Base-by-base conservation (phyloP, 2,329 filamentous ascomycete genomes). In the Elsinoe fawcettii region DNA sequence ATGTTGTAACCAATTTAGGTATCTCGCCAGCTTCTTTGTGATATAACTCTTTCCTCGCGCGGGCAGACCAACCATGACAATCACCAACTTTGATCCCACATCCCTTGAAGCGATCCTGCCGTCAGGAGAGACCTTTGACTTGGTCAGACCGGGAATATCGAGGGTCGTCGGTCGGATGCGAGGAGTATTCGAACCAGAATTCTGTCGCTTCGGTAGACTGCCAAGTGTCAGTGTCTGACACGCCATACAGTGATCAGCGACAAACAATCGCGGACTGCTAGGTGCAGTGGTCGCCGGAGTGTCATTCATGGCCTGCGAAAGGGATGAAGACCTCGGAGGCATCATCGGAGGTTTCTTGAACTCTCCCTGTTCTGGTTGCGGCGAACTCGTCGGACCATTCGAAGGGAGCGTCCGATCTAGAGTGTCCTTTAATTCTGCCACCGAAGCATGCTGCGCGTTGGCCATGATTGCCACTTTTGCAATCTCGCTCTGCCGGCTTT, bases 31-130 rank as follows among this genome's bases (percentile, higher is more conserved):
- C 75, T 99, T 99, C 78, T 97, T 97, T 60, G 93, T 97, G 66
- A 99, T 95, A 74, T 99, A 99, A 57, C 91, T 96, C 75, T 99
- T 99, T 69, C 93, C 93, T 66, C 93, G 81, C 8, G 93, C 93
- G 2, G 93, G 93, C 65, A 99, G 76, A 62, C 93, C 93, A 60
- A 99, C 93, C 93, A 99, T 99, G 70, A 99, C 85, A 66, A 99
- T 95, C 68, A 97, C 90, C 61, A 99, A 79, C 77, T 99, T 99
- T 39, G 93, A 88, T 51, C 91, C 93, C 51, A 99, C 88, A 79
- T 99, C 93, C 67, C 92, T 82, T 68, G 92, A 85, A 57, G 93
- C 87, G 65, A 99, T 99, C 66, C 89, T 85, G 63, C 93, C 93
- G 71, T 99, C 93, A 7, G 93, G 93, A 1, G 93, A 99, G 51